Conservation (phyloP, 768 basidiomycete genomes). For the Clavaria fumosa region DNA sequence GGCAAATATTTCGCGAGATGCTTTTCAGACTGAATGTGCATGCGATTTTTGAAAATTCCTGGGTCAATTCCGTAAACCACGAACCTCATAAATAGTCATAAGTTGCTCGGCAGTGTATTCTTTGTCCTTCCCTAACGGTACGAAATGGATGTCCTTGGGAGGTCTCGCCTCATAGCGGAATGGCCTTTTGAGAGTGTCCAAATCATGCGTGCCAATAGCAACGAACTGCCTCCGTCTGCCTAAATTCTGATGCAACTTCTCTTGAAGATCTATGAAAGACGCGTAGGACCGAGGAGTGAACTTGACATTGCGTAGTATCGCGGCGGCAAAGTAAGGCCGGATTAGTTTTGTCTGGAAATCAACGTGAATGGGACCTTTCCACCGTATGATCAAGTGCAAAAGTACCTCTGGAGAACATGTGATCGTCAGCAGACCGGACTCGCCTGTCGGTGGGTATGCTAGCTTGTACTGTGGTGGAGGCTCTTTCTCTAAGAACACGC, state of each 20-base stretch:
- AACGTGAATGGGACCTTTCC: not conserved
- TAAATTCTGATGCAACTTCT: conserved; percentile 95
- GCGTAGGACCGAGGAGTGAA: conserved; percentile 84
- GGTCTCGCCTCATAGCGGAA: conserved; percentile 76
- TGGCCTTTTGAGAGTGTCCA: conserved; percentile 76
- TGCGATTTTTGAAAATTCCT: not conserved
- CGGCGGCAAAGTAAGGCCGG: conserved; percentile 83
- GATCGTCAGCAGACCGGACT: conserved; percentile 47
- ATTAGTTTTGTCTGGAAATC: conserved; percentile 52
- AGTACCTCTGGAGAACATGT: conserved; percentile 60
- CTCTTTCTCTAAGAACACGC: conserved; percentile 61
- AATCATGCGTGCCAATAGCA: conserved; percentile 93
- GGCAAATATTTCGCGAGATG: conserved; percentile 79
- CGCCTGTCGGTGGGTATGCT: conserved; percentile 54
- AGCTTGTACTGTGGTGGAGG: conserved; percentile 60
- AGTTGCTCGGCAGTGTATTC: conserved; percentile 78
- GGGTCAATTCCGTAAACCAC: conserved; percentile 8
- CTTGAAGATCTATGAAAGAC: conserved; percentile 98
- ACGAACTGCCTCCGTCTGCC: conserved; percentile 83
- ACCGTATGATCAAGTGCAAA: conserved; percentile 5
- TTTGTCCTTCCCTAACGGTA: conserved; percentile 66
- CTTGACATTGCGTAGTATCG: conserved; percentile 76
- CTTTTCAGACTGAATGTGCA: conserved; percentile 61
- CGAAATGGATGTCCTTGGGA: conserved; percentile 84
- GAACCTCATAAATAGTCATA: conserved; percentile 87